These are phyloP conservation scores for Chlorella sorokiniana DNA, from an alignment of 139 green algal species.

Conservation along the genomic window DNA sequence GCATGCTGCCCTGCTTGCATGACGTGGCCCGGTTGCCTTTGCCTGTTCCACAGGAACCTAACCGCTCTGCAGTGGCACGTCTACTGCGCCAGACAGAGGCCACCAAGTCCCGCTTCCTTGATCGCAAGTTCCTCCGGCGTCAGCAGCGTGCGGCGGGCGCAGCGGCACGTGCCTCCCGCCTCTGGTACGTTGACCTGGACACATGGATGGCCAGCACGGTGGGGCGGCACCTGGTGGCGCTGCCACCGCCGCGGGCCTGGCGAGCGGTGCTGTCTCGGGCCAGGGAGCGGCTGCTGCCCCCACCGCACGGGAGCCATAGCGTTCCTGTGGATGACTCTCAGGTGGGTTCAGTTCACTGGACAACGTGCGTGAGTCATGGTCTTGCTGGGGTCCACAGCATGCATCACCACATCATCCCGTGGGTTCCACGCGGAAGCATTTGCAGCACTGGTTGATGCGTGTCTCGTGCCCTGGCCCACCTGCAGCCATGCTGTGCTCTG, in stretches of 20 bases:
- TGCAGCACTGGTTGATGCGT: background rate
- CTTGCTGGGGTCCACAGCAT: no score
- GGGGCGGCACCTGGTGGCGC: background rate
- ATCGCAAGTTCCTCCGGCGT: slow-evolving; percentile 44
- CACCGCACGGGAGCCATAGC: slow-evolving; percentile 17
- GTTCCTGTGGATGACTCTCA: slow-evolving; percentile 52
- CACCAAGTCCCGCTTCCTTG: slow-evolving; percentile 39
- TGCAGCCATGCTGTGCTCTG: slow-evolving; percentile 60
- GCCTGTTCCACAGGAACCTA: slow-evolving; percentile 5
- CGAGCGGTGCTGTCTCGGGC: background rate
- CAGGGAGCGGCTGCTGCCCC: background rate
- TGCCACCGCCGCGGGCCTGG: background rate
- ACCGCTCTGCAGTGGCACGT: slow-evolving; percentile 38
- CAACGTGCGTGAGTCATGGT: no score
- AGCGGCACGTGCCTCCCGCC: slow-evolving; percentile 22
- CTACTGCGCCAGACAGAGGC: slow-evolving; percentile 32
- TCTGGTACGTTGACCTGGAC: slow-evolving; percentile 71
- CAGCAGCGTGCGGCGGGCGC: slow-evolving; percentile 13
- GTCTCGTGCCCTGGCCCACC: background rate
- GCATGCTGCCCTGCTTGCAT: no score
- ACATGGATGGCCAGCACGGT: slow-evolving; percentile 68
- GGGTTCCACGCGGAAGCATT: background rate
- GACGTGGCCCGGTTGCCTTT: background rate
- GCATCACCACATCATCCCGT: no score
- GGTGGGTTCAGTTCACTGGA: background rate